Conservation (phyloP, 2,329 filamentous ascomycete genomes). For the Acrocalymma vagum region DNA sequence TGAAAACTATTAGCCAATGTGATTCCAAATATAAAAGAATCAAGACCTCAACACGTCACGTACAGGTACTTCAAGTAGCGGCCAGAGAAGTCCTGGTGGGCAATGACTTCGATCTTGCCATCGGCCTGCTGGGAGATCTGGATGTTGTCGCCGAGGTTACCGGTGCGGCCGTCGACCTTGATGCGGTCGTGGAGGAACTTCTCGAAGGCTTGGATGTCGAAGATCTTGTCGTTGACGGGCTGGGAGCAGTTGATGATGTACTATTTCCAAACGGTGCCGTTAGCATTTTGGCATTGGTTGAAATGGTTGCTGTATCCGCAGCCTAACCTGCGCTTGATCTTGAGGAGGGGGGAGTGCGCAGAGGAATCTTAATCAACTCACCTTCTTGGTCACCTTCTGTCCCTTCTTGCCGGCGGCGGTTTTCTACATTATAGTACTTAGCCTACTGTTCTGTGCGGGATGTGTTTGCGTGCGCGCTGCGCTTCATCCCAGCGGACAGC, state of each 20-base stretch:
- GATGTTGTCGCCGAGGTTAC: slow-evolving; percentile 95
- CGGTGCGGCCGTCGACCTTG: slow-evolving; percentile 98
- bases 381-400: slow-evolving; percentile 87
- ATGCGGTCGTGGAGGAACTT: slow-evolving; percentile 99
- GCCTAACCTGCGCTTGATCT: too few species aligned
- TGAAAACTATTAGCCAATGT: slow-evolving; percentile 19
- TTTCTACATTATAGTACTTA: slow-evolving; percentile 76
- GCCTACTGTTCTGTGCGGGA: slow-evolving; percentile 82
- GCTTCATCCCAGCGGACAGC: slow-evolving; percentile 74
- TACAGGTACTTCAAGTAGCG: slow-evolving; percentile 99
- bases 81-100: slow-evolving; percentile 97
- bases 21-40: not conserved
- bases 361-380: slow-evolving; percentile 48
- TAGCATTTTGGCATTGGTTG: too few species aligned
- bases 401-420: slow-evolving; percentile 58
- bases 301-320: too few species aligned
- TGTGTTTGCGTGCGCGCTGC: slow-evolving; percentile 22
- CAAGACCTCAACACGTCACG: too few species aligned
- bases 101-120: slow-evolving; percentile 97
- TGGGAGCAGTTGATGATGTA: slow-evolving; percentile 99
- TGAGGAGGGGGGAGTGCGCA: not conserved
- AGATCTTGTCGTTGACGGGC: slow-evolving; percentile 99
- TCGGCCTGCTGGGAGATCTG: slow-evolving; percentile 90
- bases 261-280: slow-evolving; percentile 62
- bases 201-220: slow-evolving; percentile 97